Evolutionary conservation across 1,284 basidiomycete species (phyloP), one percentile per base, ranked within the genome.

Genomic region (Exsudoporus floridanus): DNA sequence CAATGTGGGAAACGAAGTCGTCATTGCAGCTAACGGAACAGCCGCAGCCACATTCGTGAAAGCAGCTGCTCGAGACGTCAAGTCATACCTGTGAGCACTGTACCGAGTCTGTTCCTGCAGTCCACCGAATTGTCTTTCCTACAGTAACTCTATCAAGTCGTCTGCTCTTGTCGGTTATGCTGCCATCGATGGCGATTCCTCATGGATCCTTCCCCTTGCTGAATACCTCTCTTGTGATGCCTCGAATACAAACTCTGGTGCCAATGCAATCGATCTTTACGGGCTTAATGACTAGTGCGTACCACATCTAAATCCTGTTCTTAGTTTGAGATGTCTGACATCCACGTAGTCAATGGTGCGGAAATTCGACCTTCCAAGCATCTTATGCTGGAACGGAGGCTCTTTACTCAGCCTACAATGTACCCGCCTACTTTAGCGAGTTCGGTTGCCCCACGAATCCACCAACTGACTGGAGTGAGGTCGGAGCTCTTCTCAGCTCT

Each of bases 1-100:
- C 74, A 94, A 94, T 66, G 78, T 97, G 53, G 94, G 92, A 18
- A 97, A 97, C 69, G 94, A 96, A 71, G 90, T 94, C 18, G 82
- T 94, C 56, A 82, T 78, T 30, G 67, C 65, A 18, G 52, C 76
- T 21, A 77, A 80, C 46, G 80, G 76, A 56, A 90, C 90, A 14
- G 74, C 73, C 40, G 83, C 88, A 16, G 83, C 85, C 10, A 81
- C 93, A 1, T 96, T 84, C 69, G 82, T 97, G 70, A 96, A 96
- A 72, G 93, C 92, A 36, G 93, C 93, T 18, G 92, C 92, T 21
- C 83, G 94, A 36, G 94, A 97, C 68, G 74, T 83, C 62, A 94
- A 87, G 70, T 83, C 93, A 3, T 96, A 94, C 71, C 76, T 94
- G 85, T 88, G 56, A 63, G 82, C 71, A 21, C 34, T 42, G 14